Evolutionary conservation across 2,329 filamentous ascomycete genomes (phyloP), one percentile per base, ranked within the genome.

Genomic region (Colletotrichum cereale): DNA sequence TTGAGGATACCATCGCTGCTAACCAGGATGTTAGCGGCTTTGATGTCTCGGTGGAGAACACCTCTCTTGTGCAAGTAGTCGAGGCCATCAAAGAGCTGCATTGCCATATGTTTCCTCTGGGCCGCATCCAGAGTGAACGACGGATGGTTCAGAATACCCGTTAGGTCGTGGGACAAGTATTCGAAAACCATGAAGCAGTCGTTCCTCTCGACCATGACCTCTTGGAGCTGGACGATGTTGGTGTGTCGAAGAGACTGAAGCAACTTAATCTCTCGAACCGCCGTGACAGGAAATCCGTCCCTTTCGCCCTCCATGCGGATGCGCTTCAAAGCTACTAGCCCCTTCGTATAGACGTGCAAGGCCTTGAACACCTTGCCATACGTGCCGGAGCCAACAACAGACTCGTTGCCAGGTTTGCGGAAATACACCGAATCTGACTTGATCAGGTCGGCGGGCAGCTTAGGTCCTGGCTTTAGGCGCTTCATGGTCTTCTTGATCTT

Each of bases 101-200:
- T 93, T 0, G 95, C 94, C 42, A 99, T 87, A 79, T 99, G 91
- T 82, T 99, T 99, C 82, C 95, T 97, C 80, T 98, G 95, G 0
- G 92, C 90, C 5, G 90, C 84, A 47, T 96, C 93, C 18, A 99
- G 88, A 71, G 91, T 92, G 82, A 97, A 99, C 0, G 92, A 92
- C 0, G 96, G 96, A 78, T 99, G 96, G 77, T 98, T 98, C 72
- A 99, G 89, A 40, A 99, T 86, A 18, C 96, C 96, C 3, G 96
- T 99, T 72, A 99, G 85, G 80, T 99, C 96, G 80, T 99, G 96
- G 1, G 96, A 96, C 40, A 98, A 87, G 79, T 99, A 99, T 80
- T 99, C 96, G 75, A 99, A 99, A 3, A 99, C 96, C 96, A 99
- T 99, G 82, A 97, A 99, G 81, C 96, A 99, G 82, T 98, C 95